Evolutionary conservation across 495 filamentous ascomycete species (phyloP).

Genomic region (Aspergillus egyptiacus): DNA sequence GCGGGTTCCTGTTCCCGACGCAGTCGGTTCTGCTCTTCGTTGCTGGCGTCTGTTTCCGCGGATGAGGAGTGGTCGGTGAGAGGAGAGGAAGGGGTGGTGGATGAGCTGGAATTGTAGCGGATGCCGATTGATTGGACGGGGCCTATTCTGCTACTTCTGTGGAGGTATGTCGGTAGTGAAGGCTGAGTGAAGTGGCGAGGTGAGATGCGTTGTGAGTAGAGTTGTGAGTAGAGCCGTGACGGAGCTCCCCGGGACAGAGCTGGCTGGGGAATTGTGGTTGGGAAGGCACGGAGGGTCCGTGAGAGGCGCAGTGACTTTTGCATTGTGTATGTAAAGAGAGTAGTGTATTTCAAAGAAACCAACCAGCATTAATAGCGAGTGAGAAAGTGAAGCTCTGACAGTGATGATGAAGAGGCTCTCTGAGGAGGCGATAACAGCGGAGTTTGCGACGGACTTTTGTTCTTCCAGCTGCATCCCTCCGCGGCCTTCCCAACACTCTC

Average conservation of each 20-base stretch:
- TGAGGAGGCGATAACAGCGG: slow-evolving; percentile 9
- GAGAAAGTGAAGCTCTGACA: background rate
- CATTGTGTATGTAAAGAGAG: slow-evolving; percentile 9
- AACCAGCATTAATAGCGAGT: too few species aligned
- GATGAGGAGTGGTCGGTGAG: slow-evolving; percentile 26
- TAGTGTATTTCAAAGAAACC: background rate
- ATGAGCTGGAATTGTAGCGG: slow-evolving; percentile 30
- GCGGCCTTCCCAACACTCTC: slow-evolving; percentile 2
- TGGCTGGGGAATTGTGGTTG: slow-evolving; percentile 12
- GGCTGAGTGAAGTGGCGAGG: slow-evolving; percentile 1
- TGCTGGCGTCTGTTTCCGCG: slow-evolving; percentile 26
- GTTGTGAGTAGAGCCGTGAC: slow-evolving; percentile 19
- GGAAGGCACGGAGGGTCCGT: slow-evolving; percentile 16
- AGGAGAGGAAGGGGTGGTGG: slow-evolving; percentile 18
- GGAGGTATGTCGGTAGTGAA: slow-evolving; percentile 2
- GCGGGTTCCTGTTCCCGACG: slow-evolving; percentile 53
- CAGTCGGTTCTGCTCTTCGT: slow-evolving; percentile 25
- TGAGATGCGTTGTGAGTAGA: background rate
- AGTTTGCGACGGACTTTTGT: slow-evolving; percentile 24
- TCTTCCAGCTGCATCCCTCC: slow-evolving; percentile 21
- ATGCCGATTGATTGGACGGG: slow-evolving; percentile 6
- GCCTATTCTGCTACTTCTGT: background rate
- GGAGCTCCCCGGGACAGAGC: slow-evolving; percentile 11
- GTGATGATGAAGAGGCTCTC: background rate
- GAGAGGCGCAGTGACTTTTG: slow-evolving; percentile 9